Conservation (phyloP, 192 early-diverging fungal genomes). For the Endogone sp. region DNA sequence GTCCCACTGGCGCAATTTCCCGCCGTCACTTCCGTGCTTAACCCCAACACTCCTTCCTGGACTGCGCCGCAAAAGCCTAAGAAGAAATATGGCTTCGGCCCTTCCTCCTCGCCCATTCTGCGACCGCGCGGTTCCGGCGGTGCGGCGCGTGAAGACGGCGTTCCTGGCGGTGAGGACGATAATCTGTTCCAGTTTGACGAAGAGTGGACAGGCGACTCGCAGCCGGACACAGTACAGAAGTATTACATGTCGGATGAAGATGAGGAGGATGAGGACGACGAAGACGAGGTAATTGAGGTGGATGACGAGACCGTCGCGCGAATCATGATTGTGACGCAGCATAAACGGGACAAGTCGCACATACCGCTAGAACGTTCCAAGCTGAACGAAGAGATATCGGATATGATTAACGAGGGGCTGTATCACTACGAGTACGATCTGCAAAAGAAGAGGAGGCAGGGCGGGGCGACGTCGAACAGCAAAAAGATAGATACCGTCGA, state of each 20-base stretch:
- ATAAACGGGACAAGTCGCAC: slow-evolving; percentile 65
- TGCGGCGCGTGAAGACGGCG: slow-evolving; percentile 2
- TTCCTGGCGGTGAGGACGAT: slow-evolving; percentile 52
- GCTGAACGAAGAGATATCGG: slow-evolving; percentile 76
- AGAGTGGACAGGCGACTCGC: slow-evolving; percentile 58
- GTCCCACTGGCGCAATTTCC: no score
- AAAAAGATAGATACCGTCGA: slow-evolving; percentile 62
- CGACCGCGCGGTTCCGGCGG: slow-evolving; percentile 12
- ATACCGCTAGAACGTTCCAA: slow-evolving; percentile 74
- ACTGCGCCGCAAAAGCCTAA: slow-evolving; percentile 19
- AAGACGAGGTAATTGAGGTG: slow-evolving; percentile 81
- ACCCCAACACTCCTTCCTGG: no score
- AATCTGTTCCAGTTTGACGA: slow-evolving; percentile 80
- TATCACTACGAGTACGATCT: slow-evolving; percentile 83
- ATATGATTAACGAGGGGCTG: slow-evolving; percentile 96
- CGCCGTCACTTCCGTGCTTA: neutral
- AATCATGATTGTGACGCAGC: slow-evolving; percentile 91
- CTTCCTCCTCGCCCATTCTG: slow-evolving; percentile 1
- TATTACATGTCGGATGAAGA: slow-evolving; percentile 41
- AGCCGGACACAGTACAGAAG: slow-evolving; percentile 42
- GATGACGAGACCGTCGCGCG: slow-evolving; percentile 86
- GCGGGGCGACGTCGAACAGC: slow-evolving; percentile 18
- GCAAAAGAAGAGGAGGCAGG: slow-evolving; percentile 35
- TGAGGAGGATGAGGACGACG: slow-evolving; percentile 53
- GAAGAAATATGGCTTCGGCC: slow-evolving; percentile 22